Evolutionary conservation across 2,329 filamentous ascomycete genomes (phyloP).

Genomic region (Fusarium clavum): DNA sequence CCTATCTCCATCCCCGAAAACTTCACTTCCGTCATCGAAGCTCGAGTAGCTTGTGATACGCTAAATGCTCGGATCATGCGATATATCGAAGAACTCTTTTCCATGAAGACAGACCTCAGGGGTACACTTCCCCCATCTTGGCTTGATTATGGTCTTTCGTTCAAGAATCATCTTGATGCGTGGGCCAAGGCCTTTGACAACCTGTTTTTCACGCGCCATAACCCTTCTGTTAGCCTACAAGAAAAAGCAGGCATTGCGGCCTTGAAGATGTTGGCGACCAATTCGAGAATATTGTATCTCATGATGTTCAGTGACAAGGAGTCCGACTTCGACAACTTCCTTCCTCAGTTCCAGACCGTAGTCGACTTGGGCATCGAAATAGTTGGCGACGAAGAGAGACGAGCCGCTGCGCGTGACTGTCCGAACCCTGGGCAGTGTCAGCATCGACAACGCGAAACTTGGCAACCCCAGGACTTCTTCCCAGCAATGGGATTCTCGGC

Average conservation of each 20-base stretch:
- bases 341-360: slow-evolving; percentile 64
- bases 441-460: slow-evolving; percentile 49
- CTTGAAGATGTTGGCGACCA: slow-evolving; percentile 72
- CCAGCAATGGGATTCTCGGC: slow-evolving; percentile 56
- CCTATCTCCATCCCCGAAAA: slow-evolving; percentile 43
- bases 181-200: slow-evolving; percentile 69
- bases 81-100: slow-evolving; percentile 67
- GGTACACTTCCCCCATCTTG: slow-evolving; percentile 63
- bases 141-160: slow-evolving; percentile 60
- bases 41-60: slow-evolving; percentile 66
- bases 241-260: slow-evolving; percentile 71
- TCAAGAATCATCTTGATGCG: slow-evolving; percentile 62
- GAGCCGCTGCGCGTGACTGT: slow-evolving; percentile 60
- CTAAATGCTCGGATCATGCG: slow-evolving; percentile 68
- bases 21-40: slow-evolving; percentile 65
- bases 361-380: slow-evolving; percentile 69
- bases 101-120: slow-evolving; percentile 63
- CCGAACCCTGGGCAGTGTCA: slow-evolving; percentile 58
- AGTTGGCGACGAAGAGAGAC: slow-evolving; percentile 67
- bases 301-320: slow-evolving; percentile 72
- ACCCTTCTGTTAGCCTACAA: slow-evolving; percentile 62
- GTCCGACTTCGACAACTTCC: slow-evolving; percentile 67
- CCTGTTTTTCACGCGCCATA: slow-evolving; percentile 62
- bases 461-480: slow-evolving; percentile 50
- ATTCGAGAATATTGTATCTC: slow-evolving; percentile 66